Conservation (phyloP, 352 stramenopile species). For the Phytophthora fragariae region DNA sequence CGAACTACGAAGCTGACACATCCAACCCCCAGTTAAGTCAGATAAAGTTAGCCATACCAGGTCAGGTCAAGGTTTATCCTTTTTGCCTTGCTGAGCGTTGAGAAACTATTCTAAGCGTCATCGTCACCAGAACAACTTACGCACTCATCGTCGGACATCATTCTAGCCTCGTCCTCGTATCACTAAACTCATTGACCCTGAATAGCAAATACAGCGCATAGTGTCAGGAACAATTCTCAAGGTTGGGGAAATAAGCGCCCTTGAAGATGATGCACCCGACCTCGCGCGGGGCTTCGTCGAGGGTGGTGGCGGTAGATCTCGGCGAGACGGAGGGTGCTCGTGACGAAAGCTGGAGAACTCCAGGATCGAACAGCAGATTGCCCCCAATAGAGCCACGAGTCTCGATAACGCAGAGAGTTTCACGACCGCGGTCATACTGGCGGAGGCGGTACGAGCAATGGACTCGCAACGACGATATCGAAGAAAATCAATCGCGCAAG, state of each 20-base stretch:
- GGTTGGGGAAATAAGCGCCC: conserved; percentile 2
- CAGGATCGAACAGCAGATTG: conserved; percentile 1
- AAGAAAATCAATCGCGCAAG: conserved; percentile 26
- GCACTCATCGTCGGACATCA: conserved; percentile 20
- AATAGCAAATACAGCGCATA: background rate
- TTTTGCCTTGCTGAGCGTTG: background rate
- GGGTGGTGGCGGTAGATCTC: conserved; percentile 35
- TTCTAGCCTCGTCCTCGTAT: conserved; percentile 22
- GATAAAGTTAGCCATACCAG: conserved; percentile 16
- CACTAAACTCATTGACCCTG: conserved; percentile 2
- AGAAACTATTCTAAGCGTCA: conserved; percentile 28
- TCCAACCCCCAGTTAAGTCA: background rate
- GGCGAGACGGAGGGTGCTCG: conserved; percentile 31
- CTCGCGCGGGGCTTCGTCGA: conserved; percentile 26
- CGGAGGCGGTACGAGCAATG: conserved; percentile 36
- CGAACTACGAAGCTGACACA: background rate
- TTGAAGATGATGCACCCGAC: conserved; percentile 32
- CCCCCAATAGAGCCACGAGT: background rate
- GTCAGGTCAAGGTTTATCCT: background rate
- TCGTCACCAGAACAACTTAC: conserved; percentile 3
- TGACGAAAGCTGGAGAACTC: conserved; percentile 19
- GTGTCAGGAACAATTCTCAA: conserved; percentile 19
- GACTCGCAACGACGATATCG: conserved; percentile 21
- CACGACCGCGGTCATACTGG: conserved; percentile 32
- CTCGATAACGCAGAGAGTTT: conserved; percentile 11